Base-by-base conservation (phyloP, 2,329 filamentous ascomycete genomes). In the Penicillium sp. region DNA sequence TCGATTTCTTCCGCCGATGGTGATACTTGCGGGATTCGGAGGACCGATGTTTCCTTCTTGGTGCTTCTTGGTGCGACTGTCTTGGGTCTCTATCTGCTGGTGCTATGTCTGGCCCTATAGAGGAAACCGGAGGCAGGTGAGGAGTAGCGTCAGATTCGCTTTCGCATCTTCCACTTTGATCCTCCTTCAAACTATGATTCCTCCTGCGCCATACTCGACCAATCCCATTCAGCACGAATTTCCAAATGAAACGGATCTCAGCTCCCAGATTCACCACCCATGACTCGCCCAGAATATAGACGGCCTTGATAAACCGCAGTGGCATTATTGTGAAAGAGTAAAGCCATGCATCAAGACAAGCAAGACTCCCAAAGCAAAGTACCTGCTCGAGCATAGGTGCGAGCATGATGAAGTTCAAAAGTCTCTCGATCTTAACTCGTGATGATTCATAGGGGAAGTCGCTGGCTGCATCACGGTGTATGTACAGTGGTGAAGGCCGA, bases 271-370 rank as follows among this genome's bases (percentile, higher is more conserved):
- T 84, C 34, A 88, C 84, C 2, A 74, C 81, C 90, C 90, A 96
- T 82, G 92, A 97, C 58, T 84, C 82, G 10, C 85, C 72, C 26
- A 99, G 76, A 2, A 97, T 86, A 20, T 85, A 85, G 0, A 93
- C 67, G 1, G 94, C 93, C 56, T 92, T 89, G 52, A 89, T 73
- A 66, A 99, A 97, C 2, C 94, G 85, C 57, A 99, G 82, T 0
- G 94, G 94, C 0, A 99, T 79, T 43, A 99, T 96, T 0, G 94
- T 99, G 66, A 99, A 95, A 0, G 91, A 95, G 75, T 97, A 94
- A 1, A 99, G 83, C 92, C 93, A 99, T 1, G 93, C 89, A 72
- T 99, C 94, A 6, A 99, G 80, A 74, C 94, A 99, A 7, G 93
- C 92, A 34, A 97, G 76, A 0, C 90, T 87, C 7, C 94, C 94